Evolutionary conservation across 2,329 filamentous ascomycete genomes (phyloP), one percentile per base, ranked within the genome.

Genomic region (Penicillium italicum): DNA sequence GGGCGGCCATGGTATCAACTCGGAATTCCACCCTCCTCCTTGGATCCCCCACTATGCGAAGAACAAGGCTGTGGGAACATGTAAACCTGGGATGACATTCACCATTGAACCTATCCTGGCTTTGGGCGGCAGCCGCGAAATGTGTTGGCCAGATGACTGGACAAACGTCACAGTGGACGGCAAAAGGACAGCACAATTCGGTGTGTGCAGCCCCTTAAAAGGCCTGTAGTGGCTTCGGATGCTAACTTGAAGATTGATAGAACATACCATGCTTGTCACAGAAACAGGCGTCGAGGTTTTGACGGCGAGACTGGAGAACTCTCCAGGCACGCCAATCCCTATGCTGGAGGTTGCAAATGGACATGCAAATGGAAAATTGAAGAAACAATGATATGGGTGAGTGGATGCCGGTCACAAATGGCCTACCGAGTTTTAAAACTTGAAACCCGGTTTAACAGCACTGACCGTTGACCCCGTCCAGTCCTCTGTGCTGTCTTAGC

Each of bases 51-150:
- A 97, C 74, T 97, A 97, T 69, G 91, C 87, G 51, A 96, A 95
- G 80, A 97, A 96, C 76, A 97, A 96, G 82, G 89, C 91, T 0
- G 87, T 95, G 1, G 92, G 92, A 45, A 85, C 87, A 68, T 93
- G 90, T 62, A 96, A 96, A 76, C 85, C 89, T 0, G 92, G 92
- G 31, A 95, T 96, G 90, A 94, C 90, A 47, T 97, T 97, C 68
- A 97, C 92, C 0, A 96, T 97, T 59, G 92, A 97, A 76, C 92
- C 92, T 22, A 97, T 97, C 90, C 89, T 97, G 68, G 89, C 89
- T 12, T 73, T 96, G 54, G 92, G 92, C 43, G 90, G 87, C 61
- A 88, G 92, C 72, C 83, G 84, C 61, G 92, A 96, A 68, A 86
- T 91, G 70, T 96, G 90, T 1, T 97, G 92, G 92, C 92, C 92